Evolutionary conservation across 495 filamentous ascomycete species (phyloP).

Genomic region (Penicillium pulvis): DNA sequence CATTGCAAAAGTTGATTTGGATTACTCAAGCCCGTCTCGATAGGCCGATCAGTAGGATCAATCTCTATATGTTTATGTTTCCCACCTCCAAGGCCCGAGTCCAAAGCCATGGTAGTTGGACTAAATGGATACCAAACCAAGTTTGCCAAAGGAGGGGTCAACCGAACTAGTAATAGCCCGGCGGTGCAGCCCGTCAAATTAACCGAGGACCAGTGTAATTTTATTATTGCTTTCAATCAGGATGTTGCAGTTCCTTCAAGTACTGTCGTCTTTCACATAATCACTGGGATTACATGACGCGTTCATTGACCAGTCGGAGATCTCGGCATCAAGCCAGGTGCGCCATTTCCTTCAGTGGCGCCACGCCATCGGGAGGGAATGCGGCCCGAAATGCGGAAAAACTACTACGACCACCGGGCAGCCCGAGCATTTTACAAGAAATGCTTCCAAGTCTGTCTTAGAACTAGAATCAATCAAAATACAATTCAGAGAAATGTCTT

Average conservation of each 20-base stretch:
- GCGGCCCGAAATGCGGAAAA: background rate
- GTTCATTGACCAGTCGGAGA: background rate
- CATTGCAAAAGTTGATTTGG: no score
- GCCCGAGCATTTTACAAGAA: background rate
- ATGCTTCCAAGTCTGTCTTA: background rate
- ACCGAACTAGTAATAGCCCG: constrained; percentile 11
- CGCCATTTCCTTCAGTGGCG: background rate
- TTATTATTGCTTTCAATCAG: no score
- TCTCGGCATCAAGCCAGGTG: background rate
- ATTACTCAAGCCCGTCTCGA: no score
- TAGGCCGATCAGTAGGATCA: no score
- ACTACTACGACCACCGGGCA: background rate
- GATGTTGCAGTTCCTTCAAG: no score
- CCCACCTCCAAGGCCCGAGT: no score
- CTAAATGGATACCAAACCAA: no score
- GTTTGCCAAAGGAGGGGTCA: background rate
- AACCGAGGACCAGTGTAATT: background rate
- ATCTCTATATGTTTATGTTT: no score
- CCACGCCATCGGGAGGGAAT: background rate
- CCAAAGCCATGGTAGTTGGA: no score
- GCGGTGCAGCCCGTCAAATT: constrained; percentile 10
- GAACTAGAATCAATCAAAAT: no score
- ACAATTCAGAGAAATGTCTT: background rate
- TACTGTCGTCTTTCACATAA: no score
- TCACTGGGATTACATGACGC: background rate